Evolutionary conservation across 139 green algal genomes (phyloP), one percentile per base, ranked within the genome.

Genomic region (Desmodesmus armatus): DNA sequence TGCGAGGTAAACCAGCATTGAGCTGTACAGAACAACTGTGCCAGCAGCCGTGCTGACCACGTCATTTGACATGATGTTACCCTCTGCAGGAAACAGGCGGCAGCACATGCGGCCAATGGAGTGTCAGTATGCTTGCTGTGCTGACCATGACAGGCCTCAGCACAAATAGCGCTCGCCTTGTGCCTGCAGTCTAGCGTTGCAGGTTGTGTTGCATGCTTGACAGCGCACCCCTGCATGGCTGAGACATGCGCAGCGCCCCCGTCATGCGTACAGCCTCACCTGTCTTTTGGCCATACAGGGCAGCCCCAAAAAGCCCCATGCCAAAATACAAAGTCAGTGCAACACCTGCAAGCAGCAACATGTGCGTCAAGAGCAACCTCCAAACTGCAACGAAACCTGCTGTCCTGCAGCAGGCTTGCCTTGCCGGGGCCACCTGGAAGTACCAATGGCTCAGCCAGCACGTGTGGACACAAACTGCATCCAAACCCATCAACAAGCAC

Each of bases 41-140:
- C 79, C 55, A 23, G 25, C n/a, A 13, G 5, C n/a, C 33, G 69
- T 78, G 15, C 40, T 66, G 0, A 92, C 63, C 29, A 94, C 40
- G n/a, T 90, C 63, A 51, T 94, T 94, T 39, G 93, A 86, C 89
- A 91, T 89, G 79, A 88, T 78, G 72, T 93, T 91, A 51, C 86
- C 85, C 62, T 91, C 73, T 21, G n/a, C n/a, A n/a, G n/a, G n/a
- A n/a, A n/a, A n/a, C n/a, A n/a, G n/a, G n/a, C n/a, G n/a, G n/a
- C n/a, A n/a, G n/a, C n/a, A n/a, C n/a, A n/a, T n/a, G n/a, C n/a
- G n/a, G n/a, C n/a, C n/a, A n/a, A n/a, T n/a, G n/a, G n/a, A n/a
- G n/a, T n/a, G n/a, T n/a, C n/a, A n/a, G n/a, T n/a, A n/a, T n/a
- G n/a, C n/a, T n/a, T n/a, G n/a, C n/a, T n/a, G n/a, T n/a, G n/a